phyloP scores from a whole-genome alignment of 1,284 basidiomycete species.

The Rhodotorula sp. region DNA sequence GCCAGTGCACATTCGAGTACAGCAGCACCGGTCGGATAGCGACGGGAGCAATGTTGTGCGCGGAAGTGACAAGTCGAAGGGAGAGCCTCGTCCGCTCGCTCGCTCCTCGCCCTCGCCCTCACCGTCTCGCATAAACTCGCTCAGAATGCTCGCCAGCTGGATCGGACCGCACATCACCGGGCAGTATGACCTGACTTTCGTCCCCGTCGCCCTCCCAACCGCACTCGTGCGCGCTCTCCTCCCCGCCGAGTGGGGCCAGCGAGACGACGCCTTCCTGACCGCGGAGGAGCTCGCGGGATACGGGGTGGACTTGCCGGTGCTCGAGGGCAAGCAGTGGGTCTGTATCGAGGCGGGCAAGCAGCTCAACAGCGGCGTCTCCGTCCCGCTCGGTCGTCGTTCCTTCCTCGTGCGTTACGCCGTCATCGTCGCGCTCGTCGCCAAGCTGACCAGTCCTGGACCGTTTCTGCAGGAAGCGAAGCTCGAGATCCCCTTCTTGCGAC shows the following conservation, averaged over 20 bases:
- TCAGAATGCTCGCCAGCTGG: constrained; percentile 9
- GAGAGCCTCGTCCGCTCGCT: background rate
- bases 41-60: background rate
- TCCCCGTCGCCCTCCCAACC: constrained; percentile 22
- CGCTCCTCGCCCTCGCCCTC: background rate
- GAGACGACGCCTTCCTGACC: constrained; percentile 11
- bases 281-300: background rate
- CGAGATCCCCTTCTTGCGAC: constrained; percentile 29
- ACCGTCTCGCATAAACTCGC: background rate
- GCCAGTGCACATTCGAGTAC: background rate
- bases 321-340: constrained; percentile 17
- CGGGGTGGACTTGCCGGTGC: background rate
- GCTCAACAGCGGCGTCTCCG: constrained; percentile 19
- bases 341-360: constrained; percentile 26
- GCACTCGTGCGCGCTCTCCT: constrained; percentile 23
- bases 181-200: constrained; percentile 16
- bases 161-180: constrained; percentile 23
- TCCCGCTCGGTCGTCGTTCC: constrained; percentile 9
- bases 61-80: background rate
- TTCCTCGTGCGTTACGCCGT: background rate
- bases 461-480: constrained; percentile 31
- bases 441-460: no score
- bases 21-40: background rate
- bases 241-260: constrained; percentile 4
- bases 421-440: no score